Base-by-base conservation (phyloP, 495 filamentous ascomycete genomes). In the Hapsidospora chrysogenum region DNA sequence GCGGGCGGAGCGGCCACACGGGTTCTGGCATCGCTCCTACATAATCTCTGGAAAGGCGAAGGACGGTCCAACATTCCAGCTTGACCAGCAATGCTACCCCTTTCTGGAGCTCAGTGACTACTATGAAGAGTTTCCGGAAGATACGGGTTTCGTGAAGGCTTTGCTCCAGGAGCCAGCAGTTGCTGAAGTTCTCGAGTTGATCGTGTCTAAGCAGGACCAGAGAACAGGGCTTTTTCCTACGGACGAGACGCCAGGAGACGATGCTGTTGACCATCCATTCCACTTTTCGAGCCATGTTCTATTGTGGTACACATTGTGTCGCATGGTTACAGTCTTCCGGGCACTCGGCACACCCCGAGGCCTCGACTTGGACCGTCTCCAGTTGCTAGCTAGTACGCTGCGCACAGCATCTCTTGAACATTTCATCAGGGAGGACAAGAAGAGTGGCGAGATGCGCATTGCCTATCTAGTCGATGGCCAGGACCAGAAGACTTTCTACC, bases 81-180 rank as follows among this genome's bases (percentile, higher is more conserved):
- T 32, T 6, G 40, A 42, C 23, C 40, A 42, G 25, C 40, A 42
- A 22, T 38, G 35, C 29, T 42, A 42, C 17, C 40, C 40, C 17
- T 15, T 42, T 10, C 40, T 42, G 11, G 40, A 42, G 26, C 35
- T 42, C 3, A 38, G 40, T 29, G 40, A 42, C 22, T 42, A 38
- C 35, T 33, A 23, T 11, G 15, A 18, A 9, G 16, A 30, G 17
- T 42, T 21, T 21, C 36, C 40, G 2, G 16, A 31, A 2, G 40
- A 42, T 5, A 13, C 6, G 2, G 29, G 17, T 23, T 42, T 42
- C 18, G 35, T 42, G 4, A 17, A 17, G 32, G 19, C 18, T 10
- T 15, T 39, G 9, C 25, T 42, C 7, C 9, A 10, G 7, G 13
- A 31, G 11, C 27, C n/a, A 29, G 27, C 16, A 11, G 27, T 29